Evolutionary conservation across 495 filamentous ascomycete genomes (phyloP), one percentile per base, ranked within the genome.

Genomic region (Mytilinidion resinicola): DNA sequence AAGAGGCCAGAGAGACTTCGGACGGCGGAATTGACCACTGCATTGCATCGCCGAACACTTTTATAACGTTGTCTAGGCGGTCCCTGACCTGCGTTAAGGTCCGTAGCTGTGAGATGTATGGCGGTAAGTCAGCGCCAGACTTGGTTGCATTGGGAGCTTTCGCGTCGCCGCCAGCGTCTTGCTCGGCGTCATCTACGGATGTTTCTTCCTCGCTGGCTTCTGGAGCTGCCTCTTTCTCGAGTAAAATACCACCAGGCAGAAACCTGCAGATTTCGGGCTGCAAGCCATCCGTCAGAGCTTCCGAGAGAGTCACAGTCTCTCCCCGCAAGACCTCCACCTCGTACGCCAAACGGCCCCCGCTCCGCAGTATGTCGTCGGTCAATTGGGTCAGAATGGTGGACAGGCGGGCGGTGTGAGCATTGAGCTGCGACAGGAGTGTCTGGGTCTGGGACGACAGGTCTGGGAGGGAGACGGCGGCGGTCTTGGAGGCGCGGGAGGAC

Each of bases 321-420:
- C 91, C 91, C 7, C 91, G 84, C 9, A 98, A 73, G 8, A 97
- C 81, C 68, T 98, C 93, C 9, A 98, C 92, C 66, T 96, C 90
- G 72, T 98, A 98, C 25, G 91, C 89, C 19, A 98, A 77, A 9
- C 95, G 81, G 58, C 87, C 84, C 20, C 89, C 87, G 61, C 88
- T 85, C 47, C 93, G 83, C 17, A 98, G 77, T 58, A 98, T 96
- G 62, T 97, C 93, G 67, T 97, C 92, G 12, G 92, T 96, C 55
- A 97, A 77, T 56, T 87, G 85, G 34, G 90, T 96, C 21, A 98
- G 80, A 35, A 81, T 87, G 42, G 77, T 85, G n/a, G 91, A 89
- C 12, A 96, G 78, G 19, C 90, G 80, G 14, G 88, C 84, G 12
- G 89, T 93, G 69, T 96, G 90, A 10, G 91, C 87, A 63, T 86